Evolutionary conservation across 2,329 filamentous ascomycete species (phyloP), one percentile per base, ranked within the genome.

Genomic region (Botrytis hyacinthi): DNA sequence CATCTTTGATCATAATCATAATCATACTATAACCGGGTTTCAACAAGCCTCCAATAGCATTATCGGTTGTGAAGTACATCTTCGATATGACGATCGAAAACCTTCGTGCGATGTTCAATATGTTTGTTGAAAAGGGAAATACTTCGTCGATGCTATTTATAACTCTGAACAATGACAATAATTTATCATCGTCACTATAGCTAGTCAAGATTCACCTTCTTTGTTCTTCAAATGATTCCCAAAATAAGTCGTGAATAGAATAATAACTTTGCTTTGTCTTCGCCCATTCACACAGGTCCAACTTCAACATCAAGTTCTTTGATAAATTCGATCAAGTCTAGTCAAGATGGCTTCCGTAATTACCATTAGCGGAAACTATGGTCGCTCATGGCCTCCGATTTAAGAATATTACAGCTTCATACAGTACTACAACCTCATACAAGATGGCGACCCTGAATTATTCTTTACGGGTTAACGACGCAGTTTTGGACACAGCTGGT

Each of bases 191-290:
- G 14, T 42, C 5, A 32, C 26, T 42, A 22, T 57, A 37, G 48
- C 22, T 37, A 57, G 46, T n/a, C 35, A 37, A 57, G 16, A 57
- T 68, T 68, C 66, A 68, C 48, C 18, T 42, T 57, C 66, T 57
- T 68, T 68, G 66, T 68, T 42, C 48, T 54, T 57, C 66, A 42
- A n/a, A 57, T 42, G 66, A 68, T 68, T 18, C 35, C 35, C 26
- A 42, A 57, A 57, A 57, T 68, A 68, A 40, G 18, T 57, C 9
- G 35, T 68, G 66, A 68, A 68, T 68, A 14, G 29, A 48, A 68
- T 68, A 6, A 18, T 42, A 22, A 22, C 9, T 42, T 42, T 54
- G 66, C 66, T 68, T 68, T 68, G 66, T 68, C 48, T 67, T 67
- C n/a, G 10, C 40, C 66, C 66, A 68, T 68, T 68, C 66, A 68